Base-by-base conservation (phyloP, 1,284 basidiomycete species). In the Sanghuangporus baumii region DNA sequence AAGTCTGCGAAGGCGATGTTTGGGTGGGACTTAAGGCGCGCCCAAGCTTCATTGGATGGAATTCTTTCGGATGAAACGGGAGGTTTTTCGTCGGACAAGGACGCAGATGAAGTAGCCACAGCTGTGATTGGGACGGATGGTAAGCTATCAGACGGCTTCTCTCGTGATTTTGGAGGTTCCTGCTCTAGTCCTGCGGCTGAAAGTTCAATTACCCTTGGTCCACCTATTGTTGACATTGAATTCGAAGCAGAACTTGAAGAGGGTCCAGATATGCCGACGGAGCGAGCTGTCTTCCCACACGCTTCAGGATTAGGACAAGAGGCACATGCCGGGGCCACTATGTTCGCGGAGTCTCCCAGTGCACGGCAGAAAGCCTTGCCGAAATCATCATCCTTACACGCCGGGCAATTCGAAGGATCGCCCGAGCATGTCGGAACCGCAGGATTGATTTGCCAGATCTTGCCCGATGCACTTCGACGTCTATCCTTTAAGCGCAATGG, bases 361-460 rank as follows among this genome's bases (percentile, higher is more conserved):
- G 89, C 89, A 48, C 81, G 81, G 71, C 93, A 96, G 73, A 96
- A 96, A 23, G 93, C 93, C 70, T 88, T 89, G 23, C 93, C 93
- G 66, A 93, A 93, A 23, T 81, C 80, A 72, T 93, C 91, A 68
- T 89, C 87, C 11, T 86, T 87, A 70, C 91, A 93, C 9, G 90
- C 91, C 64, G 81, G 71, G 71, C 91, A 93, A 72, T 93, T 91
- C 8, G 78, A 75, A 3, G 83, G 83, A 67, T 85, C 83, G 9
- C 83, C 83, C 14, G 83, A 81, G 69, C 83, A 85, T 14, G 69
- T 75, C 14, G 81, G 80, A 58, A 54, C 9, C 41, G 56, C 20
- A 26, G 63, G 41, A 41, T 51, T 56, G 41, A 55, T 36, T 26
- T 61, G 55, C 60, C 59, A 61, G 26, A 61, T 48, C 34, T 54